These are phyloP conservation scores for Astrothelium macrocarpum DNA, from an alignment of 495 filamentous ascomycete genomes.

Conservation along the genomic window DNA sequence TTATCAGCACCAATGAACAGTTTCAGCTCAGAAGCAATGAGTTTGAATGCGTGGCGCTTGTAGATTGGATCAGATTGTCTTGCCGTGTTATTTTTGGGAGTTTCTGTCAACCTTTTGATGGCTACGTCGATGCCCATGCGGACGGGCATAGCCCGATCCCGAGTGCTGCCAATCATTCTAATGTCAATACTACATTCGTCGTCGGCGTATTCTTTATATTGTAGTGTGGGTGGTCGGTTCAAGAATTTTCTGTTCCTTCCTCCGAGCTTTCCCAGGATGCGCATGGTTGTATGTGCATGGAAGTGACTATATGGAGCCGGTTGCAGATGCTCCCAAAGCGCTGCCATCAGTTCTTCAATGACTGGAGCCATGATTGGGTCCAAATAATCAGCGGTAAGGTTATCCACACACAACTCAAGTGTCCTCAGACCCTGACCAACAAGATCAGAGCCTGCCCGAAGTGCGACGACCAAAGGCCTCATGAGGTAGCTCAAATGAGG, in stretches of 20 bases:
- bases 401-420: constrained; percentile 93
- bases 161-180: constrained; percentile 74
- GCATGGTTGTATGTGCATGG: constrained; percentile 92
- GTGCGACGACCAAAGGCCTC: constrained; percentile 89
- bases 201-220: constrained; percentile 75
- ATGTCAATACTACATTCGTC: constrained; percentile 79
- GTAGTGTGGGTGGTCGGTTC: constrained; percentile 71
- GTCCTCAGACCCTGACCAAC: constrained; percentile 91
- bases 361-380: constrained; percentile 99
- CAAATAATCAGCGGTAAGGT: constrained; percentile 92
- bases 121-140: constrained; percentile 80
- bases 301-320: constrained; percentile 93
- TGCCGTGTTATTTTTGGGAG: constrained; percentile 50
- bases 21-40: constrained; percentile 81
- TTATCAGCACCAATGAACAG: constrained; percentile 79
- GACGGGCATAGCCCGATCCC: constrained; percentile 77
- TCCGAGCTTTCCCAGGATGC: constrained; percentile 95
- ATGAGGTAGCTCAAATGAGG: constrained; percentile 97
- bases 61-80: constrained; percentile 77
- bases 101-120: constrained; percentile 73
- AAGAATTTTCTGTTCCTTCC: constrained; percentile 92
- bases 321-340: constrained; percentile 85
- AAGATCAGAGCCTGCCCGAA: constrained; percentile 83
- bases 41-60: constrained; percentile 82
- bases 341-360: constrained; percentile 96